A percentile compares a stretch with the other conserved stretches of the same genome.
phyloP scores from a whole-genome alignment of 768 basidiomycete species.

The Tricholoma saponaceum region DNA sequence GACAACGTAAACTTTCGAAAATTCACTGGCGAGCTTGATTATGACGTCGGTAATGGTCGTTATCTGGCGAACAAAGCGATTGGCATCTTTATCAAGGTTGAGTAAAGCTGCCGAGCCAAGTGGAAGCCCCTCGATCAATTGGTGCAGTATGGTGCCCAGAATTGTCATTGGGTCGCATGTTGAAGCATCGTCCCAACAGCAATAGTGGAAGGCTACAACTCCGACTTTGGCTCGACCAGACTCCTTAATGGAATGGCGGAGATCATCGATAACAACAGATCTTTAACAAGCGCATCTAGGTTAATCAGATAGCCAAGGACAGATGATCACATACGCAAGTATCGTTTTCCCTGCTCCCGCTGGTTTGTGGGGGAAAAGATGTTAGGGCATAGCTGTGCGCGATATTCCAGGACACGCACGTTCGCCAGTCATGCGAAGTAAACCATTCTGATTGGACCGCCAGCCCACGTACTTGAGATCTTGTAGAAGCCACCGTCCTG shows the following conservation, averaged over 20 bases:
- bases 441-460: not conserved
- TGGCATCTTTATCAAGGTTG: not conserved
- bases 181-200: not conserved
- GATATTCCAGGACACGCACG: not conserved
- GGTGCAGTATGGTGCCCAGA: not conserved
- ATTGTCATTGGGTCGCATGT: not conserved
- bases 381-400: not conserved
- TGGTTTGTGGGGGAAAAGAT: not conserved
- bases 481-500: not conserved
- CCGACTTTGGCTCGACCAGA: not conserved
- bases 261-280: not conserved
- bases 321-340: not conserved
- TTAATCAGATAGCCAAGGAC: no score
- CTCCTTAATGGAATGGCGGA: no score
- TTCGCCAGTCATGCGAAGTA: not conserved
- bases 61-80: not conserved
- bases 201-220: not conserved
- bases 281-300: no score
- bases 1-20: not conserved
- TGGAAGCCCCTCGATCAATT: not conserved
- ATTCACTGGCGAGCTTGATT: not conserved
- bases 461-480: not conserved
- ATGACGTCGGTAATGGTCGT: not conserved
- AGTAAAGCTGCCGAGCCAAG: not conserved
- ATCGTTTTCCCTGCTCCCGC: not conserved